Conservation (phyloP, 805 yeast species). For the Suhomyces tanzawaensis region DNA sequence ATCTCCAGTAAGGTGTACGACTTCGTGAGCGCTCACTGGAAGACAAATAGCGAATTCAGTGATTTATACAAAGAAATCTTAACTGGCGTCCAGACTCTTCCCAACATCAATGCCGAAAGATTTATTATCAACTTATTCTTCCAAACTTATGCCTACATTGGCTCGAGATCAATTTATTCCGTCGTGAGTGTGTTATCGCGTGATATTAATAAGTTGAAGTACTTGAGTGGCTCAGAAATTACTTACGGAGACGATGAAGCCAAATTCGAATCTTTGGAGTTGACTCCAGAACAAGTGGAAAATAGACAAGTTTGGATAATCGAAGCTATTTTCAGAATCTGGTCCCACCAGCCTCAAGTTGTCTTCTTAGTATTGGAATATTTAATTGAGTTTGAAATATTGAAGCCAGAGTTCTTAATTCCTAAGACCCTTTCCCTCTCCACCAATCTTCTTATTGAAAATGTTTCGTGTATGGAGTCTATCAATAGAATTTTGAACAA, state of each 20-base stretch:
- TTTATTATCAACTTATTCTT: conserved; percentile 59
- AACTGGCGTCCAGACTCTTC: conserved; percentile 14
- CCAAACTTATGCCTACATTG: conserved; percentile 75
- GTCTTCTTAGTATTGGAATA: conserved; percentile 42
- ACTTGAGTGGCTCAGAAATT: conserved; percentile 32
- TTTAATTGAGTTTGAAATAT: conserved; percentile 38
- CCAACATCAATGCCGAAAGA: conserved; percentile 22
- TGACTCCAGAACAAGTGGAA: conserved; percentile 22
- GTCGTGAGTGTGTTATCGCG: conserved; percentile 41
- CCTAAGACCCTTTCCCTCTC: conserved; percentile 24
- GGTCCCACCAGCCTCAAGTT: conserved; percentile 47
- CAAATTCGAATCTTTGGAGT: conserved; percentile 26
- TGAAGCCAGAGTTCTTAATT: conserved; percentile 29
- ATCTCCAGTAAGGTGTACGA: conserved; percentile 39
- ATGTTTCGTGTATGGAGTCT: conserved; percentile 44
- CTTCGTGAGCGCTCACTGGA: conserved; percentile 40
- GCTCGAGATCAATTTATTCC: conserved; percentile 76
- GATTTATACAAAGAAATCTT: conserved; percentile 32
- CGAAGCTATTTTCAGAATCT: conserved; percentile 39
- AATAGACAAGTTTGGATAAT: conserved; percentile 36
- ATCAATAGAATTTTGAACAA: conserved; percentile 33
- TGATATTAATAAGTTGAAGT: conserved; percentile 40
- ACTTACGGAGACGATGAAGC: conserved; percentile 32
- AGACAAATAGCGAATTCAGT: conserved; percentile 35
- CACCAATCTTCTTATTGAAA: conserved; percentile 35